Percentiles rank a stretch among this genome's conserved stretches.
Evolutionary conservation across 345 rosid species (phyloP).

Genomic region (Hevea brasiliensis): DNA sequence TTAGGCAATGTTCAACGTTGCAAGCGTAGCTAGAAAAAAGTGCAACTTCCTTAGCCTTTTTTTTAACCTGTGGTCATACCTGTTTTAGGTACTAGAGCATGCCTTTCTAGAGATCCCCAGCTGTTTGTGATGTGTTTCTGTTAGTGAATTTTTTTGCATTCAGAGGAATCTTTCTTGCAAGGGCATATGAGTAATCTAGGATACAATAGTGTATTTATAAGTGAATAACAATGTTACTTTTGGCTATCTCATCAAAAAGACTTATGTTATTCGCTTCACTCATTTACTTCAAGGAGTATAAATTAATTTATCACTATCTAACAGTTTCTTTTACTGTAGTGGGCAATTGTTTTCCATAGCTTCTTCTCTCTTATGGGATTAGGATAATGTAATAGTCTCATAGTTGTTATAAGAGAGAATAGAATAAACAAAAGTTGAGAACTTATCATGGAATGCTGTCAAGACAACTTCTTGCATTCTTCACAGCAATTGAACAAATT

Average conservation of each 20-base stretch:
- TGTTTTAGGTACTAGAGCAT: not conserved
- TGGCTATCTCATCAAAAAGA: not conserved
- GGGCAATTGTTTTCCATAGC: not conserved
- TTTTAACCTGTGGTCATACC: not conserved
- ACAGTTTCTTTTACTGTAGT: too few relatives aligned
- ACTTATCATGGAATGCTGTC: not conserved
- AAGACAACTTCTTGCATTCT: not conserved
- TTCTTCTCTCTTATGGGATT: not conserved
- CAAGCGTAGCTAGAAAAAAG: not conserved
- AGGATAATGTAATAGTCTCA: not conserved
- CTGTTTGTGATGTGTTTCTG: slow-evolving; percentile 2
- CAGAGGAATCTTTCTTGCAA: not conserved
- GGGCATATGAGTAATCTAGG: not conserved
- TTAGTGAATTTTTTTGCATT: not conserved
- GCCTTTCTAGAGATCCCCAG: not conserved
- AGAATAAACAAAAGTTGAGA: not conserved
- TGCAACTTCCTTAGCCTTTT: not conserved
- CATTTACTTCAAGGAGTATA: not conserved
- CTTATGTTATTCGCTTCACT: not conserved
- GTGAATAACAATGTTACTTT: not conserved
- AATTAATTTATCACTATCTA: not conserved
- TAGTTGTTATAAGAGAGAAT: not conserved
- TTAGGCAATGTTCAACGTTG: not conserved
- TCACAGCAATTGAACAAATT: not conserved
- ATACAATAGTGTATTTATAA: not conserved